Conservation (phyloP, 1,284 basidiomycete genomes). For the Abortiporus biennis region DNA sequence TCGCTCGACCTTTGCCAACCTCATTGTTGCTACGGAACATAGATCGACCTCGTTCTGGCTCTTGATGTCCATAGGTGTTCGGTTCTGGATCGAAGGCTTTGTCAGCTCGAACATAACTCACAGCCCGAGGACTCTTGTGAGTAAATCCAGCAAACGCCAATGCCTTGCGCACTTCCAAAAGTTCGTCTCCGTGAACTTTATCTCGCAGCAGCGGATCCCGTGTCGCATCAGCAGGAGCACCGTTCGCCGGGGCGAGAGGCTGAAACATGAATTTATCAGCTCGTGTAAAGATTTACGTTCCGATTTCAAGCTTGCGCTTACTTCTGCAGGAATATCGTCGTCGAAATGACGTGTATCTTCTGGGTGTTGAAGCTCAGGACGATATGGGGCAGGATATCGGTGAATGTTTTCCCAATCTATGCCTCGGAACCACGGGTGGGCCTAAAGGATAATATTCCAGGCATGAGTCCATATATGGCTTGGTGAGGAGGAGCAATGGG, state of each 20-base stretch:
- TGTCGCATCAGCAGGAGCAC: slow-evolving; percentile 75
- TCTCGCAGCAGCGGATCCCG: slow-evolving; percentile 85
- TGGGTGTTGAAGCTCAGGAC: slow-evolving; percentile 71
- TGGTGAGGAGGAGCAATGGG: slow-evolving; percentile 16
- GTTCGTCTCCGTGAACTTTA: slow-evolving; percentile 77
- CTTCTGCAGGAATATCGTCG: slow-evolving; percentile 88
- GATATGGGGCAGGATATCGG: slow-evolving; percentile 78
- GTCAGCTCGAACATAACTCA: slow-evolving; percentile 70
- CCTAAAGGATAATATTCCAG: slow-evolving; percentile 38
- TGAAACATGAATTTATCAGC: slow-evolving; percentile 26
- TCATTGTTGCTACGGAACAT: slow-evolving; percentile 51
- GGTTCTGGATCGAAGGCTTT: slow-evolving; percentile 57
- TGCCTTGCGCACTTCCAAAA: slow-evolving; percentile 87
- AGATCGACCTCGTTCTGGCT: slow-evolving; percentile 54
- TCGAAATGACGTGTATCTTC: slow-evolving; percentile 91
- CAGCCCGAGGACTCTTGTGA: slow-evolving; percentile 75
- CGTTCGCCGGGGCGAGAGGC: slow-evolving; percentile 87
- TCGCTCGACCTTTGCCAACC: slow-evolving; percentile 63
- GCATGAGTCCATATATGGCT: slow-evolving; percentile 9
- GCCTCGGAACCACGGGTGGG: slow-evolving; percentile 82
- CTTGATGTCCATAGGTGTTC: slow-evolving; percentile 41
- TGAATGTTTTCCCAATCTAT: slow-evolving; percentile 85
- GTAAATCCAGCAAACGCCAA: slow-evolving; percentile 88
- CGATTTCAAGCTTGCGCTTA: slow-evolving; percentile 30
- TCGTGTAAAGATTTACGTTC: not conserved